These are phyloP conservation scores for Saccharomycodes ludwigii DNA, from an alignment of 805 yeast genomes.

Conservation along the genomic window DNA sequence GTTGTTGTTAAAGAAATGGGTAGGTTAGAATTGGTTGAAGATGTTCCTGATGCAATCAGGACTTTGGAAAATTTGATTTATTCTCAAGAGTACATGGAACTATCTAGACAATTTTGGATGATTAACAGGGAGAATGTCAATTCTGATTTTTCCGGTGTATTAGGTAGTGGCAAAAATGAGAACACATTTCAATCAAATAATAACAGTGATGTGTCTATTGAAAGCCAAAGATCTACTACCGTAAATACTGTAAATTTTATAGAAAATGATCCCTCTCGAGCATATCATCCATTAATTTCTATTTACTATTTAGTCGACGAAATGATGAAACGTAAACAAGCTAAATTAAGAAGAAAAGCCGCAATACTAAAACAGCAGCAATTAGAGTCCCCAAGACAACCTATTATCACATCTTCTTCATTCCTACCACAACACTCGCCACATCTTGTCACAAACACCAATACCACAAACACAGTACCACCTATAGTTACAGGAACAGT, in stretches of 20 bases:
- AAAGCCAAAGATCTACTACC: too few species aligned
- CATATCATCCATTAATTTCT: slow-evolving; percentile 80
- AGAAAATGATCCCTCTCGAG: slow-evolving; percentile 67
- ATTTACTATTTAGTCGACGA: slow-evolving; percentile 81
- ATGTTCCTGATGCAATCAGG: slow-evolving; percentile 39
- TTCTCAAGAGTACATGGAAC: slow-evolving; percentile 44
- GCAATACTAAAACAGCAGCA: slow-evolving; percentile 8
- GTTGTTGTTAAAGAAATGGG: slow-evolving; percentile 64
- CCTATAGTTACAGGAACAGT: slow-evolving; percentile 2
- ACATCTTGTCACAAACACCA: slow-evolving; percentile 5
- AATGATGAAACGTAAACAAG: slow-evolving; percentile 57
- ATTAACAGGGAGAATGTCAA: too few species aligned
- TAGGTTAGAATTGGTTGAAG: slow-evolving; percentile 64
- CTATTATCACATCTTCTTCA: too few species aligned
- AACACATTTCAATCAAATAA: too few species aligned
- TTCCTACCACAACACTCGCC: slow-evolving; percentile 8
- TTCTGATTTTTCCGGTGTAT: slow-evolving; percentile 5
- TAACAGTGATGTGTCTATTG: too few species aligned
- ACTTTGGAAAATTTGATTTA: slow-evolving; percentile 46
- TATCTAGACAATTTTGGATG: slow-evolving; percentile 22
- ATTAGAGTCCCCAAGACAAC: slow-evolving; percentile 15
- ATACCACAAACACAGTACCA: slow-evolving; percentile 2
- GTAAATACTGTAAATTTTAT: too few species aligned
- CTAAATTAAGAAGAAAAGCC: slow-evolving; percentile 29
- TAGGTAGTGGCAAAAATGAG: slow-evolving; percentile 5